phyloP scores from a whole-genome alignment of 2,329 filamentous ascomycete species.

The Neonectria punicea region DNA sequence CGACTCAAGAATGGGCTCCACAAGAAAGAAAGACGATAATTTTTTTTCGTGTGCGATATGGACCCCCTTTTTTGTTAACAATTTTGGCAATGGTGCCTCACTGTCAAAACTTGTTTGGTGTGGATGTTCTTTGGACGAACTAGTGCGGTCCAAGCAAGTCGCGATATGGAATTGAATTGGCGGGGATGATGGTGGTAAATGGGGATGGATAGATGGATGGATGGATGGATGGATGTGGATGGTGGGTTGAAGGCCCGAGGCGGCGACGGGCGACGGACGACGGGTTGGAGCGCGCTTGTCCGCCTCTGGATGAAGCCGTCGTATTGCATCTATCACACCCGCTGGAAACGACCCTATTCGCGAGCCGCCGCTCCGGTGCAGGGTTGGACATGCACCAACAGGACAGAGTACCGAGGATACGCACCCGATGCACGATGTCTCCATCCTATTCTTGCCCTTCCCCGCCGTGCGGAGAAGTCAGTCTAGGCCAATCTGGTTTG shows the following conservation, averaged over 20 bases:
- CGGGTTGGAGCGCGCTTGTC: slow-evolving; percentile 38
- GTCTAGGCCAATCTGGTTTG: slow-evolving; percentile 35
- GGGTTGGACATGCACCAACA: slow-evolving; percentile 32
- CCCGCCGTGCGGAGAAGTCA: slow-evolving; percentile 42
- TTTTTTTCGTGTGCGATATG: slow-evolving; percentile 9
- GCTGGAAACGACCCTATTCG: slow-evolving; percentile 44
- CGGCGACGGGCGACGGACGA: slow-evolving; percentile 18
- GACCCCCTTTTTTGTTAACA: slow-evolving; percentile 16
- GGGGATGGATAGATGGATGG: background rate
- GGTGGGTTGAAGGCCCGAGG: slow-evolving; percentile 30
- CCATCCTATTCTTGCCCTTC: slow-evolving; percentile 35
- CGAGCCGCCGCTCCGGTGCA: slow-evolving; percentile 36
- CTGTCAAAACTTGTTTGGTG: background rate
- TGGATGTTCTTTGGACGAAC: slow-evolving; percentile 12
- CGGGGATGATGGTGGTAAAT: slow-evolving; percentile 14
- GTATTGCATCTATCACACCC: slow-evolving; percentile 20
- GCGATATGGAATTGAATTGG: slow-evolving; percentile 31
- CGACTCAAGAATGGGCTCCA: slow-evolving; percentile 24
- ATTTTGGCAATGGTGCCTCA: slow-evolving; percentile 18
- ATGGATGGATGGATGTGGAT: background rate
- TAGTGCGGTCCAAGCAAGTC: slow-evolving; percentile 25
- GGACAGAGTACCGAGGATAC: slow-evolving; percentile 30
- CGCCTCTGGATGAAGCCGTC: slow-evolving; percentile 37
- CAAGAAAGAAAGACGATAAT: slow-evolving; percentile 12
- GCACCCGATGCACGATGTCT: slow-evolving; percentile 42